Conservation (phyloP, 139 green algal genomes). For the Desmodesmus armatus region DNA sequence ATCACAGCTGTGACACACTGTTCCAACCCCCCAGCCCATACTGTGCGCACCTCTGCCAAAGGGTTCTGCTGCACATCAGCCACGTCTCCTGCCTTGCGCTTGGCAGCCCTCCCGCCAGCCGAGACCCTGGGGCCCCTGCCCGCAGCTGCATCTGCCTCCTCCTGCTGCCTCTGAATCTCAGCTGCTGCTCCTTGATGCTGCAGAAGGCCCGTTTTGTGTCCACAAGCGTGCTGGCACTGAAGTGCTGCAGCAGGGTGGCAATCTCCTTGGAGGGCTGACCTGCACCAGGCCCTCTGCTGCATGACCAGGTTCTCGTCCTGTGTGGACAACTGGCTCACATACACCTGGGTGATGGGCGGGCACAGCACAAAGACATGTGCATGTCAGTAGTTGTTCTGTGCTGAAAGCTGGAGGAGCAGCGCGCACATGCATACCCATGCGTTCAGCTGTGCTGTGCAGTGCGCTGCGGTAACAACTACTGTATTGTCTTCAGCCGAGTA, state of each 20-base stretch:
- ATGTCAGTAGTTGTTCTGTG: background rate
- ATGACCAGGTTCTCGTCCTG: conserved; percentile 14
- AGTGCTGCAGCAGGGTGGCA: conserved; percentile 34
- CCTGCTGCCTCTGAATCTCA: conserved; percentile 33
- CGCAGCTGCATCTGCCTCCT: background rate
- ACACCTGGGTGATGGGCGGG: conserved; percentile 13
- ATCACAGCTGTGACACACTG: too few species aligned
- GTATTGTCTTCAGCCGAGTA: too few species aligned
- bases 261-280: conserved; percentile 21
- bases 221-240: conserved; percentile 23
- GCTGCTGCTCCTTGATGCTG: background rate
- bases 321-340: background rate
- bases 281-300: conserved; percentile 27
- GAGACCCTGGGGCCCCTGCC: background rate
- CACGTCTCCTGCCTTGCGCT: too few species aligned
- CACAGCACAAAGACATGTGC: background rate
- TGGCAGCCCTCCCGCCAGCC: too few species aligned
- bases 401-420: background rate
- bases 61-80: too few species aligned
- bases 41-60: too few species aligned
- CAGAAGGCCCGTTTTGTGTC: too few species aligned
- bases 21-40: too few species aligned
- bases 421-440: background rate
- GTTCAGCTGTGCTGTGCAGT: background rate
- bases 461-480: background rate